Percentiles rank a stretch among this genome's conserved stretches.
phyloP scores from a whole-genome alignment of 768 basidiomycete species.

The Tylopilus subfusipes region DNA sequence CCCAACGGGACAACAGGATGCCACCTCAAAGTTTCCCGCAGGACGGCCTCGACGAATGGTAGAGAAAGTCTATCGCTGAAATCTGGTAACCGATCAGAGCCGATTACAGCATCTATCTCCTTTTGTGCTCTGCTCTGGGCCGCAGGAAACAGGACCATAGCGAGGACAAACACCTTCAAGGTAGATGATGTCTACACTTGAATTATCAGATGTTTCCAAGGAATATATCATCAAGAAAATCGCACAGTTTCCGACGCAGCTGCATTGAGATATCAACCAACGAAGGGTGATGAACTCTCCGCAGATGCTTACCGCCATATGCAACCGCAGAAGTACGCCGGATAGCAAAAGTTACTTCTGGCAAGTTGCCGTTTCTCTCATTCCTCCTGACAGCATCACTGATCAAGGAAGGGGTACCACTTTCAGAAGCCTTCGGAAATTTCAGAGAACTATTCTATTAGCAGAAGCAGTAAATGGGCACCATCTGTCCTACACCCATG shows the following conservation, averaged over 20 bases:
- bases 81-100: slow-evolving; percentile 17
- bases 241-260: slow-evolving; percentile 29
- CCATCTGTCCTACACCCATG: slow-evolving; percentile 24
- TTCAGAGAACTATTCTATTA: not conserved
- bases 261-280: slow-evolving; percentile 8
- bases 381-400: slow-evolving; percentile 19
- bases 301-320: slow-evolving; percentile 18
- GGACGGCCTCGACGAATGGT: slow-evolving; percentile 25
- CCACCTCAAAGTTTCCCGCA: slow-evolving; percentile 25
- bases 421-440: slow-evolving; percentile 15
- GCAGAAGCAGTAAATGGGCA: not conserved
- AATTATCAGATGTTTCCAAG: not conserved
- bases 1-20: slow-evolving; percentile 21
- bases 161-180: slow-evolving; percentile 25
- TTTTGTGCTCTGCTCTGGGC: slow-evolving; percentile 21
- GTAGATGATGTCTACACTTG: slow-evolving; percentile 18
- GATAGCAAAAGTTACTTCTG: slow-evolving; percentile 21
- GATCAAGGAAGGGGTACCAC: slow-evolving; percentile 20
- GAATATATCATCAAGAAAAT: not conserved
- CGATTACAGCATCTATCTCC: slow-evolving; percentile 25
- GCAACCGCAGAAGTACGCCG: slow-evolving; percentile 21
- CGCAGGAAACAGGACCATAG: slow-evolving; percentile 28
- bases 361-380: slow-evolving; percentile 12
- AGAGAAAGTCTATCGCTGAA: slow-evolving; percentile 23
- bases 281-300: not conserved